Conservation (phyloP, 2,329 filamentous ascomycete genomes). For the Cercospora sp. region DNA sequence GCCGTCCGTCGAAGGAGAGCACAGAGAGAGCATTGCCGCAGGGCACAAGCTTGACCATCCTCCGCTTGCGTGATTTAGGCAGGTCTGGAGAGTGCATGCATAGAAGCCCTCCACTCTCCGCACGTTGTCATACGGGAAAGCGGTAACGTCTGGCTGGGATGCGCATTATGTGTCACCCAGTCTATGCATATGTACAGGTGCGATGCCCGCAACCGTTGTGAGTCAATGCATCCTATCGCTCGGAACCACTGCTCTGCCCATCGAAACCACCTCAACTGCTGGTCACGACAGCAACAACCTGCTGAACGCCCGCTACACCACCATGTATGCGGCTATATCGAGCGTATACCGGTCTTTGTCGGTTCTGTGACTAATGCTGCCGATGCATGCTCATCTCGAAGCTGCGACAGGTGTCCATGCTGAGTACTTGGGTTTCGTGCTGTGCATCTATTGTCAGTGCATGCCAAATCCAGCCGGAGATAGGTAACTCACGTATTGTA, state of each 20-base stretch:
- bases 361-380: background rate
- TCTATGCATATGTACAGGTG: slow-evolving; percentile 10
- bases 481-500: slow-evolving; percentile 85
- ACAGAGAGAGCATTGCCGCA: background rate
- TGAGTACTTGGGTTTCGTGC: slow-evolving; percentile 52
- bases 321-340: background rate
- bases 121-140: background rate
- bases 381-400: slow-evolving; percentile 34
- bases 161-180: slow-evolving; percentile 1
- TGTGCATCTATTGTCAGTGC: slow-evolving; percentile 29
- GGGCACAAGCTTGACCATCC: slow-evolving; percentile 1
- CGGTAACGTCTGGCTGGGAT: background rate
- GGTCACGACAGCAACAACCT: slow-evolving; percentile 11
- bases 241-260: slow-evolving; percentile 3
- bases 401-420: slow-evolving; percentile 52
- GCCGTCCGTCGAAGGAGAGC: background rate
- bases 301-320: background rate
- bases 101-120: background rate
- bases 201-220: slow-evolving; percentile 2
- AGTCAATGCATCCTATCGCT: slow-evolving; percentile 2
- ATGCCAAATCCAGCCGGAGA: background rate
- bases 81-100: slow-evolving; percentile 1
- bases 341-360: background rate
- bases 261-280: background rate
- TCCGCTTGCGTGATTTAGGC: background rate